Evolutionary conservation across 805 yeast species (phyloP), one percentile per base, ranked within the genome.

Genomic region (Wickerhamiella occidentalis): DNA sequence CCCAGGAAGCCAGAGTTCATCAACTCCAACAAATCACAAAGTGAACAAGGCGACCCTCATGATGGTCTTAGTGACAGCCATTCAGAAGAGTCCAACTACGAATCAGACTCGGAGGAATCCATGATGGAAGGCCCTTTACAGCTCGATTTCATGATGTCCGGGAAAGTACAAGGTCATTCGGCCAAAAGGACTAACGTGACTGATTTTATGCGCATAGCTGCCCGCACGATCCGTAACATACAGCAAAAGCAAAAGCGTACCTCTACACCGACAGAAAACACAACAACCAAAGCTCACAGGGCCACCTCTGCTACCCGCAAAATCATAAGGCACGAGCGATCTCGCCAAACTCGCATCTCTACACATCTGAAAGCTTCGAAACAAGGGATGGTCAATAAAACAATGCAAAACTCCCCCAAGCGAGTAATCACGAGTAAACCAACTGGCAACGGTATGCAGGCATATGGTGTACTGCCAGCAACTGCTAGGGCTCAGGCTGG

Each of bases 131-230:
- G 21, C 6, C 44, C 30, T 13, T 6, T 40, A 3, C 15, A 22
- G 19, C 30, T 40, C 21, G 44, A 40, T 15, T 40, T 19, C n/a
- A 40, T 40, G 44, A 22, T 25, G 28, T 40, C 44, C 5, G 7
- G 30, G 3, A 23, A 15, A 13, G 15, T 40, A n/a, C 21, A 15
- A 30, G 30, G n/a, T 13, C 30, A 11, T 9, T 21, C 33, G 8
- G 15, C 9, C 8, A 12, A 40, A 40, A 9, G n/a, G 30, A 25
- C 6, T 9, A 12, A 23, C 4, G 19, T 8, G 28, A 23, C 47
- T 3, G 47, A 45, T 22, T 45, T 45, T 15, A 23, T 45, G 47
- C 30, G 47, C 8, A 19, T 35, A 7, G 47, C 47, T 8, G 35
- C 19, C 5, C 29, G 44, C 6, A 23, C 30, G 8, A n/a, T 7